Evolutionary conservation across 768 basidiomycete species (phyloP), one percentile per base, ranked within the genome.

Genomic region (Rossbeevera mucosa): DNA sequence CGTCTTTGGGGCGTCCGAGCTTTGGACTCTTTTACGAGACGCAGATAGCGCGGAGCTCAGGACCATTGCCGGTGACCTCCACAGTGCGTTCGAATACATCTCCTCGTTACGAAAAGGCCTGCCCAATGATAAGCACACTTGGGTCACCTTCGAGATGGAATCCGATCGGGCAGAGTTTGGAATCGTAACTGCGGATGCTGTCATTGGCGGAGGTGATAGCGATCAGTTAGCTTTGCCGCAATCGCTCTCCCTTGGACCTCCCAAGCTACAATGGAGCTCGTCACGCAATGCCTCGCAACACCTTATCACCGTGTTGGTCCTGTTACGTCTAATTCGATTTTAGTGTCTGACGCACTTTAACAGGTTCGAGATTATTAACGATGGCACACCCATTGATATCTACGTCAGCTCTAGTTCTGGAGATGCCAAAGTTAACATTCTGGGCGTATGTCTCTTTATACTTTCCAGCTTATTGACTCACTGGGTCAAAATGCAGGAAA

Each of bases 371-470:
- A 14, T 53, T 18, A 38, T 48, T 33, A 44, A 50, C 13, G 48
- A 53, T 5, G 48, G 52, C 18, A 45, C 52, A 3, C 52, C 52
- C 8, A 50, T 53, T 8, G 21, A 53, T 29, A 29, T 53, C 20
- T 53, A 50, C 21, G n/a, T 53, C 21, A 44, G 33, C 21, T 43
- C 42, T 30, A 26, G 26, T 11, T 33, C 48, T 44, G 52, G 52
- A n/a, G 13, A 24, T 5, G 43, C 52, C 8, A 50, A 38, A 18
- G 48, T 53, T 18, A 44, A 14, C 16, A 53, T 53, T 22, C 48
- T 53, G 16, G 48, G 43, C 8, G 33, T 36, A 36, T n/a, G 33
- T 36, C 14, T 36, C 33, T 36, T 9, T n/a, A n/a, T 2, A 36
- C n/a, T 9, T 36, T 36, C n/a, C 8, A 36, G 8, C 33, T n/a